Evolutionary conservation across 352 stramenopile genomes (phyloP).

Genomic region (Pythium brassicae): DNA sequence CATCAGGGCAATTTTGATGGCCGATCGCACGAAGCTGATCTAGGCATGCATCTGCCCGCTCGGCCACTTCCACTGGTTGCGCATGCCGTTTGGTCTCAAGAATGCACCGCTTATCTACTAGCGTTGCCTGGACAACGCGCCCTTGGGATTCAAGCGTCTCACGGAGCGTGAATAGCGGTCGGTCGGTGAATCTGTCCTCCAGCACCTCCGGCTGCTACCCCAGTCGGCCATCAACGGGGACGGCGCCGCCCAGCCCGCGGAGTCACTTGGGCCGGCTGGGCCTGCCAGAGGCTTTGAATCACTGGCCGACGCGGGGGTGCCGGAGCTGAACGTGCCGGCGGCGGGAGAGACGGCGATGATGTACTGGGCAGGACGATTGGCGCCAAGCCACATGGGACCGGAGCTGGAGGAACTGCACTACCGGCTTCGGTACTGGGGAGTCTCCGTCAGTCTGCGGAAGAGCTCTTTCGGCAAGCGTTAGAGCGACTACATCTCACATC

Average conservation of each 20-base stretch:
- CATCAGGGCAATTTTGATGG: slow-evolving; percentile 19
- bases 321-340: too few relatives aligned
- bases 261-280: too few relatives aligned
- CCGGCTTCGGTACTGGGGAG: slow-evolving; percentile 14
- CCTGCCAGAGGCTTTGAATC: too few relatives aligned
- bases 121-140: slow-evolving; percentile 8
- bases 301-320: too few relatives aligned
- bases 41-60: slow-evolving; percentile 19
- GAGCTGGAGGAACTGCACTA: slow-evolving; percentile 11
- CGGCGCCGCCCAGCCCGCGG: too few relatives aligned
- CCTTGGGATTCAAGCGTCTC: slow-evolving; percentile 8
- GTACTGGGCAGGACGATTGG: not conserved
- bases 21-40: slow-evolving; percentile 9
- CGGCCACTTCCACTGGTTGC: slow-evolving; percentile 16
- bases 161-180: not conserved
- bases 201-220: not conserved
- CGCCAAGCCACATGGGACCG: not conserved
- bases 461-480: slow-evolving; percentile 12
- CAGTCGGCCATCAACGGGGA: too few relatives aligned
- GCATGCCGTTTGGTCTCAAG: slow-evolving; percentile 21
- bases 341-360: not conserved
- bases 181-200: slow-evolving; percentile 4
- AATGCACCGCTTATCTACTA: slow-evolving; percentile 17
- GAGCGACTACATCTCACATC: slow-evolving; percentile 16
- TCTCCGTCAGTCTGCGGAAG: slow-evolving; percentile 22